Evolutionary conservation across 768 basidiomycete species (phyloP).

Genomic region (Rhodosporidiobolus sp.): DNA sequence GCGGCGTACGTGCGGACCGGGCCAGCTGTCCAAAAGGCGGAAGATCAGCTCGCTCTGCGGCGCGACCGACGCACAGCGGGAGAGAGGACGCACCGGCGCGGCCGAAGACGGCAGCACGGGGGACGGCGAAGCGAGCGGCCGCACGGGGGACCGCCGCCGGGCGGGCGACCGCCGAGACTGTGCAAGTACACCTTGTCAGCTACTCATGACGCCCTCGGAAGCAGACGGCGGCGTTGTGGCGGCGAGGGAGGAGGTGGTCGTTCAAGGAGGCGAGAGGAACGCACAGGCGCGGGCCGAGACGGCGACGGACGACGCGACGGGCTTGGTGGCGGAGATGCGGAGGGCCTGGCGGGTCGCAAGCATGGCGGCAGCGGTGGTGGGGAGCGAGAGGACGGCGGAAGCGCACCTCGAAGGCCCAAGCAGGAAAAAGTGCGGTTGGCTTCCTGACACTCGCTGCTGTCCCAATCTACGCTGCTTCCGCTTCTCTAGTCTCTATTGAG

Average conservation of each 20-base stretch:
- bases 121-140: conserved; percentile 16
- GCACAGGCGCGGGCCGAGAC: conserved; percentile 31
- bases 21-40: background rate
- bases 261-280: conserved; percentile 9
- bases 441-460: no score
- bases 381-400: background rate
- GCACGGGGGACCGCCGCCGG: conserved; percentile 15
- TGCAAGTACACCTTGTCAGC: background rate
- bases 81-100: conserved; percentile 11
- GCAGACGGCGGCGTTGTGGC: background rate
- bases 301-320: conserved; percentile 18
- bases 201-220: background rate
- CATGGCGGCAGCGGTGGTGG: background rate
- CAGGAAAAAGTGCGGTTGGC: background rate
- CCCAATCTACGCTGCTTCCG: no score
- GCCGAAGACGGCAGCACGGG: conserved; percentile 19
- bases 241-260: background rate
- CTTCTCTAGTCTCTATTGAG: no score
- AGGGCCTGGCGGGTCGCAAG: conserved; percentile 37
- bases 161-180: conserved; percentile 37
- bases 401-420: background rate
- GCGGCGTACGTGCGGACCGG: conserved; percentile 41
- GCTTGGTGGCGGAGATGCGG: conserved; percentile 31
- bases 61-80: accelerated
- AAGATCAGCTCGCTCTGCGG: background rate